Evolutionary conservation across 176 grass and related monocot species (phyloP), one percentile per base, ranked within the genome.

Genomic region (Otatea glauca): DNA sequence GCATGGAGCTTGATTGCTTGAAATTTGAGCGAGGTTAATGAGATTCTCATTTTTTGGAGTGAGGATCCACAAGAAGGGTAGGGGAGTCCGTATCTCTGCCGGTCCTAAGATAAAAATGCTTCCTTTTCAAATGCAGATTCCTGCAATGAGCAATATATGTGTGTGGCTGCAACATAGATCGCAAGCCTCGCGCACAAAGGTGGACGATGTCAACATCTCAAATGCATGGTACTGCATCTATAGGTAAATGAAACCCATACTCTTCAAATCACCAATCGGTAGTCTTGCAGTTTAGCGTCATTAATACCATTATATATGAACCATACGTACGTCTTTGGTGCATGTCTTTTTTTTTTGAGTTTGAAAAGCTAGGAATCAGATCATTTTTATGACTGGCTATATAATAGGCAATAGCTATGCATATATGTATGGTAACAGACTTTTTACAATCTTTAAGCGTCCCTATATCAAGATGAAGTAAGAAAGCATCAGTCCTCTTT

Each of bases 111-210:
- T 43, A 63, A 24, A 79, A 79, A 11, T 17, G 53, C 51, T 29
- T 61, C 38, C 15, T 23, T 67, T 65, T 84, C 2, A 44, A 34
- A 68, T 75, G 69, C 54, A 68, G 81, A 79, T 88, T 84, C 49
- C 42, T 61, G 23, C 59, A 61, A 10, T 3, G 17, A n/a, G 55
- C 20, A 34, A 70, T n/a, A 2, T 34, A 34, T 70, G 43, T 23
- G 64, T 3, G 38, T 66, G 29, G 32, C 47, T 65, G 84, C 64
- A 59, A 9, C 56, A 23, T 59, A 59, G 21, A 24, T 59, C 56
- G 21, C 56, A 23, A 21, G n/a, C 9, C 21, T 23, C 56, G 56
- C 56, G 21, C 56, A 11, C 56, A 10, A 23, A 59, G 56, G 21
- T 17, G 53, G 53, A 23, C 2, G 37, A 68, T 8, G 18, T 69